phyloP scores from a whole-genome alignment of 495 filamentous ascomycete genomes.

The Rhypophila decipiens region DNA sequence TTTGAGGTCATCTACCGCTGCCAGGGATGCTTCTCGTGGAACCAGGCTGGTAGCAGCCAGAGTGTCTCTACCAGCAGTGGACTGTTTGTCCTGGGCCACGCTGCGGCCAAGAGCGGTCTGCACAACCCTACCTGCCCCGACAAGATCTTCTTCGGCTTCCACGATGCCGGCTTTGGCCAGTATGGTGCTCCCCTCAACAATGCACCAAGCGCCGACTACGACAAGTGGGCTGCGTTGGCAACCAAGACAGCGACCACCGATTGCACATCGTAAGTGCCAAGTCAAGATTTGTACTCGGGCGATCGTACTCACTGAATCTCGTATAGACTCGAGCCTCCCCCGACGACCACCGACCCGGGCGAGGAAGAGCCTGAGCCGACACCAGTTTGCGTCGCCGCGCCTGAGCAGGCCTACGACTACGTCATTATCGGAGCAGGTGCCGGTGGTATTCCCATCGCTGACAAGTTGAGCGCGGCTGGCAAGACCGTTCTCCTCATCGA shows the following conservation, averaged over 20 bases:
- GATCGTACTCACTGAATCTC: neutral
- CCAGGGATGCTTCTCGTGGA: constrained; percentile 55
- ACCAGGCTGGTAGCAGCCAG: constrained; percentile 17
- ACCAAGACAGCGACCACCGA: constrained; percentile 28
- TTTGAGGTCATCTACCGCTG: constrained; percentile 59
- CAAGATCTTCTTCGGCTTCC: constrained; percentile 28
- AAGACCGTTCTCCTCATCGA: constrained; percentile 59
- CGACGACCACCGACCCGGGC: constrained; percentile 8
- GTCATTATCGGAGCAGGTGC: constrained; percentile 60
- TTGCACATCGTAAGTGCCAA: constrained; percentile 29
- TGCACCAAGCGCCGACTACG: constrained; percentile 41
- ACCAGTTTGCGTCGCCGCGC: constrained; percentile 31
- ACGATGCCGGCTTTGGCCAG: constrained; percentile 34
- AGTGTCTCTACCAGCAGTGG: constrained; percentile 19
- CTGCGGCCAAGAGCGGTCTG: constrained; percentile 18
- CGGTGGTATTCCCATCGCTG: constrained; percentile 57
- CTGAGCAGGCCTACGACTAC: constrained; percentile 55
- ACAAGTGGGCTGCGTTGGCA: constrained; percentile 41
- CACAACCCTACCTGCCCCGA: constrained; percentile 22
- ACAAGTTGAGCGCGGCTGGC: constrained; percentile 55
- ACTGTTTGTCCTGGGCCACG: constrained; percentile 21
- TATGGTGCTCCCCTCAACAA: constrained; percentile 34
- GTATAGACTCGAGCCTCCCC: constrained; percentile 7
- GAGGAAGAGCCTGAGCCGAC: neutral
- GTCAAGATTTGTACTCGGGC: neutral